Percentiles rank a stretch among this genome's conserved stretches.
phyloP scores from a whole-genome alignment of 2,329 filamentous ascomycete species.

The Fusarium sp. region DNA sequence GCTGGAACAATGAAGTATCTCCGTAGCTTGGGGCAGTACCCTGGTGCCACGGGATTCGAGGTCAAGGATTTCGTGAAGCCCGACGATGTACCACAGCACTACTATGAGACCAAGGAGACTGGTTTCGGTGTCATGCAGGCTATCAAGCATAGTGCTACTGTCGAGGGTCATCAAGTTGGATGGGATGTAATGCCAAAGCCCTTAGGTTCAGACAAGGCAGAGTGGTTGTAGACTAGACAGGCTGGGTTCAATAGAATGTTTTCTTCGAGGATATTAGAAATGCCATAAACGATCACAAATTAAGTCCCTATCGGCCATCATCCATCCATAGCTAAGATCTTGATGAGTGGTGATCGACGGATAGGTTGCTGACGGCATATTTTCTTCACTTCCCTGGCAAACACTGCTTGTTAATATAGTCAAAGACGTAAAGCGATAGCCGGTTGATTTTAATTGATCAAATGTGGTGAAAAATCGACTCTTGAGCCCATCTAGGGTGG shows the following conservation, averaged over 20 bases:
- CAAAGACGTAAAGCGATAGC: too few species aligned
- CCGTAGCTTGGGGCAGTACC: slow-evolving; percentile 64
- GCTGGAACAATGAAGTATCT: slow-evolving; percentile 68
- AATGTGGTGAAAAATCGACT: background rate
- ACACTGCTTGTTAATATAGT: too few species aligned
- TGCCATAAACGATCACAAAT: background rate
- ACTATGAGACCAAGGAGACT: slow-evolving; percentile 58
- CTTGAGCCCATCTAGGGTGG: background rate
- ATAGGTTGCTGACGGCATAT: too few species aligned
- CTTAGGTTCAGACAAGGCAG: slow-evolving; percentile 59
- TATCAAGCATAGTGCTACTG: slow-evolving; percentile 60
- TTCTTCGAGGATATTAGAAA: background rate
- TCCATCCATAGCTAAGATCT: background rate
- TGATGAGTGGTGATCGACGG: too few species aligned
- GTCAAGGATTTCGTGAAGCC: slow-evolving; percentile 46
- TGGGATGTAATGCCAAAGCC: slow-evolving; percentile 65
- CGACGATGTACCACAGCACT: slow-evolving; percentile 48
- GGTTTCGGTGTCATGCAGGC: slow-evolving; percentile 61
- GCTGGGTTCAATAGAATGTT: background rate
- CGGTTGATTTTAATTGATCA: background rate
- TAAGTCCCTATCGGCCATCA: background rate
- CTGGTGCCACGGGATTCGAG: slow-evolving; percentile 58
- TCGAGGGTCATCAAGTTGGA: slow-evolving; percentile 59
- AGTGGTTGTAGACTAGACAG: slow-evolving; percentile 46
- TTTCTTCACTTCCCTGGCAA: too few species aligned